Conservation (phyloP, 768 basidiomycete genomes). For the Tylopilus sp. region DNA sequence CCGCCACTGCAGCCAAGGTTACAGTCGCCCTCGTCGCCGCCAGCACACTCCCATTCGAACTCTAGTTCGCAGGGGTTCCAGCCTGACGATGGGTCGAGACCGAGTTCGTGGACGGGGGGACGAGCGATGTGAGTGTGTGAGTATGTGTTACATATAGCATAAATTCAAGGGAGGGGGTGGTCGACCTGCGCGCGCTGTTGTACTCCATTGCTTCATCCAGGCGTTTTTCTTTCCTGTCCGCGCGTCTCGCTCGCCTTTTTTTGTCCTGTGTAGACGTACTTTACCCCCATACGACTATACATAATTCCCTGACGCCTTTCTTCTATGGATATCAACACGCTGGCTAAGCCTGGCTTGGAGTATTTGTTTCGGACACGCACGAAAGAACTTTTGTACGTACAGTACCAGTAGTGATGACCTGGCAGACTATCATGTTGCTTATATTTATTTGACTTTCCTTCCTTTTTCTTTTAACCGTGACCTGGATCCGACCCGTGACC, state of each 20-base stretch:
- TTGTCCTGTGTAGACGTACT: neutral
- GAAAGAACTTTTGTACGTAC: neutral
- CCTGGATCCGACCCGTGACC: neutral
- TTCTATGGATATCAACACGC: too few species aligned
- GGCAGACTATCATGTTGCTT: too few species aligned
- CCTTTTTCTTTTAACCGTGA: too few species aligned
- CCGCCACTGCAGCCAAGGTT: conserved; percentile 14
- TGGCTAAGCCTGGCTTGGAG: neutral
- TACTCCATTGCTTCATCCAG: conserved; percentile 22
- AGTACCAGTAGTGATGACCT: too few species aligned
- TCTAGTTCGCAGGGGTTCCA: conserved; percentile 10
- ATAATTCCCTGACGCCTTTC: too few species aligned
- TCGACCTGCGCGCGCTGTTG: conserved; percentile 22
- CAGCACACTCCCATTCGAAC: neutral
- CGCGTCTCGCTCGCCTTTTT: neutral
- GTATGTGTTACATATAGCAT: conserved; percentile 15
- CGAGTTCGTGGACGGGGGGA: conserved; percentile 16
- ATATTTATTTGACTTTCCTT: neutral
- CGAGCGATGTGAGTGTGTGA: conserved; percentile 11
- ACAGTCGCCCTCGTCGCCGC: neutral
- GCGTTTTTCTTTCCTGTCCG: neutral
- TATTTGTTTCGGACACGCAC: neutral
- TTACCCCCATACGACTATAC: neutral
- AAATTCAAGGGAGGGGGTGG: neutral
- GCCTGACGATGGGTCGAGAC: conserved; percentile 1